Base-by-base conservation (phyloP, 192 early-diverging fungal genomes). In the Mortierella claussenii region DNA sequence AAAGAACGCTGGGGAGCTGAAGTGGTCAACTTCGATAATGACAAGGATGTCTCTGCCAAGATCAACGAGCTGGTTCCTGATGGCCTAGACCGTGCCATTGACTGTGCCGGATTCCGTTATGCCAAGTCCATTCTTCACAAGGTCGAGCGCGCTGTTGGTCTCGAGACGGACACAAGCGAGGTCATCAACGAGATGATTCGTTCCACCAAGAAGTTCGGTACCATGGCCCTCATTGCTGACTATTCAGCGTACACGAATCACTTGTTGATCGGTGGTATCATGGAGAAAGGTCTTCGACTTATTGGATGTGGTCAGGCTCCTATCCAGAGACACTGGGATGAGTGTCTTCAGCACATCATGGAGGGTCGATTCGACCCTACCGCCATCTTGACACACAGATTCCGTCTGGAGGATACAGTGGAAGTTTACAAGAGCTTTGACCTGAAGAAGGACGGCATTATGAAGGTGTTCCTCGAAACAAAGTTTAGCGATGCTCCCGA, bases 101-200 rank as follows among this genome's bases (percentile, higher is more conserved):
- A 88, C 36, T 74, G 75, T 33, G 85, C 82, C 4, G 87, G 80
- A 42, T 85, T 85, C 43, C 81, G 83, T n/a, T 88, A 85, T 52
- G 69, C 83, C n/a, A 86, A 81, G 63, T 33, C 56, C 3, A 28
- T 68, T 31, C 17, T 78, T 17, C 86, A 87, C 52, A 83, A 67
- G 43, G 43, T 83, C 26, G 71, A 86, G 55, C 59, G 60, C 17
- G 61, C 66, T 24, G 18, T 87, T 12, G 71, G 71, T 12, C 33
- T 85, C 26, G 86, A 87, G 58, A 87, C 86, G 5, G 85, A 87
- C 61, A 74, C 82, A 13, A 66, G 62, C 42, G 86, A 87, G 37
- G 40, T 60, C 24, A 28, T 83, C 10, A 79, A 74, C 21, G 86
- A 87, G 54, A 68, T 69, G 55, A 54, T 87, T 48, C 68, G 55